Conservation (phyloP, 2,329 filamentous ascomycete genomes). For the Aureobasidium zeae region DNA sequence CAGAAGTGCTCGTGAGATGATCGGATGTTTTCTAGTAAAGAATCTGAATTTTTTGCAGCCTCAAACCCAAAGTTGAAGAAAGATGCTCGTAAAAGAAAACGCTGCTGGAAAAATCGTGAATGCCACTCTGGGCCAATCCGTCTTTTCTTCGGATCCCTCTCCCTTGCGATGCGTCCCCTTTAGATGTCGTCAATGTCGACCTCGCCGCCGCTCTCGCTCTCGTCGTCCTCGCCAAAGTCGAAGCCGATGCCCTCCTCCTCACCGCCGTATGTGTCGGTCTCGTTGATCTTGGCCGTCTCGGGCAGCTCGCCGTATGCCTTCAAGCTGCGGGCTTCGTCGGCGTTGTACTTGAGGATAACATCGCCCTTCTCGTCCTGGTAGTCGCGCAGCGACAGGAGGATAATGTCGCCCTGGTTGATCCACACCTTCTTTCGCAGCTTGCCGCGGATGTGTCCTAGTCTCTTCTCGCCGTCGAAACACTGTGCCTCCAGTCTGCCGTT, state of each 20-base stretch:
- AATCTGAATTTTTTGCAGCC: constrained; percentile 13
- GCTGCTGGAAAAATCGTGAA: constrained; percentile 15
- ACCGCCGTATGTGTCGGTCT: constrained; percentile 88
- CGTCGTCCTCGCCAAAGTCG: constrained; percentile 92
- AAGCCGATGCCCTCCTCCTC: constrained; percentile 94
- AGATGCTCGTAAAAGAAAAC: constrained; percentile 15
- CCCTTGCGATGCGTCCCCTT: constrained; percentile 17
- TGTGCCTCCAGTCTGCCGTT: constrained; percentile 88
- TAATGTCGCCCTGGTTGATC: constrained; percentile 98
- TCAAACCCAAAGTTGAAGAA: constrained; percentile 11
- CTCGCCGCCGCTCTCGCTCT: constrained; percentile 59
- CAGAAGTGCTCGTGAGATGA: too few species aligned
- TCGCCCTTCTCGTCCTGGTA: constrained; percentile 93
- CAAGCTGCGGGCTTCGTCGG: constrained; percentile 87
- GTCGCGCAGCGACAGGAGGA: constrained; percentile 76
- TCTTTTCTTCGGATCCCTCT: not conserved
- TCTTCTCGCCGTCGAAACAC: constrained; percentile 90
- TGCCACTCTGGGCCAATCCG: not conserved
- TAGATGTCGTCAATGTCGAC: constrained; percentile 94
- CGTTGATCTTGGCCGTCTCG: constrained; percentile 99
- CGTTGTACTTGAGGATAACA: constrained; percentile 88
- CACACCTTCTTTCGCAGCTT: constrained; percentile 99
- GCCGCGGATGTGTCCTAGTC: constrained; percentile 77
- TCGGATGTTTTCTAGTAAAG: not conserved
- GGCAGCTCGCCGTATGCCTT: constrained; percentile 97